phyloP scores from a whole-genome alignment of 805 yeast genomes.

The Metschnikowia noctiluminum region DNA sequence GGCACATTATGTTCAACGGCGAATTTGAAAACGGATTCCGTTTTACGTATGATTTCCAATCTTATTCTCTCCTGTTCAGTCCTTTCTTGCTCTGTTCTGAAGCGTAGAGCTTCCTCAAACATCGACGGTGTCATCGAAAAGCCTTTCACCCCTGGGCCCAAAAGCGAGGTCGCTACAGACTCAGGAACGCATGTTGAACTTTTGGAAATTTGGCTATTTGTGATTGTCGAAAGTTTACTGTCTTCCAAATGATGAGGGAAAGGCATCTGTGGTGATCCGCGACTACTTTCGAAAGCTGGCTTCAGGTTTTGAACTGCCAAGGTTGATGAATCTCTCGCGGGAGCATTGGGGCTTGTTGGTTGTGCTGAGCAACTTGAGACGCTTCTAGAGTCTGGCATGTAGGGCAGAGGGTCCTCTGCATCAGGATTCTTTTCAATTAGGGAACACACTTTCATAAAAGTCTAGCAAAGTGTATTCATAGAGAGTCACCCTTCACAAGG shows the following conservation, averaged over 20 bases:
- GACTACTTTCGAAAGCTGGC: background rate
- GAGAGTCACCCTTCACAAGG: background rate
- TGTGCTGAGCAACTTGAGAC: background rate
- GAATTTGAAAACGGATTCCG: conserved; percentile 57
- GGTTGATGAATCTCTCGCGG: background rate
- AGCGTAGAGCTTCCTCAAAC: conserved; percentile 53
- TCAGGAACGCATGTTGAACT: conserved; percentile 8
- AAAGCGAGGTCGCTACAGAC: conserved; percentile 30
- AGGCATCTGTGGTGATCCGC: background rate
- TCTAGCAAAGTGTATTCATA: conserved; percentile 1
- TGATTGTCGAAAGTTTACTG: no score
- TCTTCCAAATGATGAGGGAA: background rate
- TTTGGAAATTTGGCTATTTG: background rate
- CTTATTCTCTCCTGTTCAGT: conserved; percentile 78
- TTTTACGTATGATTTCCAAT: conserved; percentile 57
- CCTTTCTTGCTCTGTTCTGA: conserved; percentile 69
- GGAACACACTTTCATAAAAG: conserved; percentile 41
- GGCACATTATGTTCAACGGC: conserved; percentile 67
- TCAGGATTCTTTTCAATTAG: conserved; percentile 32
- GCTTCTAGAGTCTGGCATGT: background rate
- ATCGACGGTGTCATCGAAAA: conserved; percentile 61
- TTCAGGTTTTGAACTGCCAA: background rate
- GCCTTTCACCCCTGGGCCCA: conserved; percentile 50
- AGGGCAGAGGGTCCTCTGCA: conserved; percentile 7
- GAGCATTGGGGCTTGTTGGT: background rate